These are phyloP conservation scores for Aureobasidium sp. DNA, from an alignment of 2,329 filamentous ascomycete genomes.

Conservation along the genomic window DNA sequence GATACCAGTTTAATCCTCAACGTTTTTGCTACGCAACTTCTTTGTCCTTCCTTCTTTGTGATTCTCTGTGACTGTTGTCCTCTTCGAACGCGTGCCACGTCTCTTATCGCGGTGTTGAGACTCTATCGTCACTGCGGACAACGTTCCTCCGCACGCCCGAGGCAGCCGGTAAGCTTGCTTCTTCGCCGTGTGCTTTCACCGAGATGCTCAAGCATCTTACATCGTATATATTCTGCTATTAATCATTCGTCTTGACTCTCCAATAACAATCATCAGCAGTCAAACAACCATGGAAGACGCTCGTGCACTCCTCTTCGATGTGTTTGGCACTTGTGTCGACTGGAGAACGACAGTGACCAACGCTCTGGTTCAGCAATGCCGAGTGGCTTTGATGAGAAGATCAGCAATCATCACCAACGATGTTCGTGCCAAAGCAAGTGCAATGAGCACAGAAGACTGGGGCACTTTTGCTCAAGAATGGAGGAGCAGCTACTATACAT, in stretches of 20 bases:
- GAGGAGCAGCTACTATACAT: constrained; percentile 46
- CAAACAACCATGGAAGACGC: constrained; percentile 26
- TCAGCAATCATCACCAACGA: constrained; percentile 39
- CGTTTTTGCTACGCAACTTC: not conserved
- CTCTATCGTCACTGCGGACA: not conserved
- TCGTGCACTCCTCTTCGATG: constrained; percentile 63
- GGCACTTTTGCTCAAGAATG: constrained; percentile 61
- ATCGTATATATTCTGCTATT: not conserved
- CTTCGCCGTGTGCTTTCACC: not conserved
- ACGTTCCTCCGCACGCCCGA: not conserved
- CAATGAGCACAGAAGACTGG: constrained; percentile 55
- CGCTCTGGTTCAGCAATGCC: constrained; percentile 49
- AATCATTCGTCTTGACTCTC: not conserved
- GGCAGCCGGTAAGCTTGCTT: not conserved
- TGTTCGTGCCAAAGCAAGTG: constrained; percentile 43
- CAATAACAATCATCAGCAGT: no score
- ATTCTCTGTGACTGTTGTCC: not conserved
- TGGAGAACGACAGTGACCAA: constrained; percentile 63
- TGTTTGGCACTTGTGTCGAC: constrained; percentile 75
- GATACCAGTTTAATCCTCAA: constrained; percentile 18
- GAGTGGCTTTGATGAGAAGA: constrained; percentile 41
- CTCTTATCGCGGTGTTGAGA: not conserved
- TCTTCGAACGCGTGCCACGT: not conserved
- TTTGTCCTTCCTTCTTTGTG: not conserved
- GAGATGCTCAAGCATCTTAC: not conserved